Base-by-base conservation (phyloP, 2,329 filamentous ascomycete genomes). In the Paracorniculantispora psalliotae region DNA sequence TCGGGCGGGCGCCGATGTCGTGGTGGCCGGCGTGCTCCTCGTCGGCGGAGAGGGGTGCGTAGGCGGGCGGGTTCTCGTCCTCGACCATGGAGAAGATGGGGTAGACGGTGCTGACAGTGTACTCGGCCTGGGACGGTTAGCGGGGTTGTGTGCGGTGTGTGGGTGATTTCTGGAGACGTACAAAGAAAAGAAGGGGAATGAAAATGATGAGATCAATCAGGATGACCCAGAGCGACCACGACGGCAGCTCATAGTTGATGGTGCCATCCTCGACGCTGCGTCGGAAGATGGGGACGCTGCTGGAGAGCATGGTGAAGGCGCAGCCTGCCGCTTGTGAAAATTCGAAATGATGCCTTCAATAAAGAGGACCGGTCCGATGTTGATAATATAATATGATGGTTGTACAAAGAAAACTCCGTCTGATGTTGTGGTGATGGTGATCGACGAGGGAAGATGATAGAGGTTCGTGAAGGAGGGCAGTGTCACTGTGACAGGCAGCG, bases 21-120 rank as follows among this genome's bases (percentile, higher is more conserved):
- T 75, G 71, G 60, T 72, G 66, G 65, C 61, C 63, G 59, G 67
- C 65, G 57, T 64, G 63, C 12, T 70, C 60, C 44, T 73, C 71
- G 39, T 75, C 75, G 66, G 78, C 70, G 47, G 77, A 68, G 48
- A 85, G 69, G 54, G 80, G 76, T 59, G 81, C 78, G 71, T 84
- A 85, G 28, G 76, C 75, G 5, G 81, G 80, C 52, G 81, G 79
- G 56, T 77, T 77, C 54, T 83, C 81, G 71, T 85, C 80, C 66
- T 85, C 82, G 64, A 85, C 71, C 62, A 84, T 83, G 69, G 82
- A 80, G 61, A 85, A 76, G 57, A 79, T 77, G 47, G 81, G 77
- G 67, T 79, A 81, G 66, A 85, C 67, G 59, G 72, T 70, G 56
- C 73, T 68, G 52, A 85, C 68, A 10, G 81, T 81, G 72, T 85